Evolutionary conservation across 2,329 filamentous ascomycete species (phyloP).

Genomic region (Colletotrichum scovillei): DNA sequence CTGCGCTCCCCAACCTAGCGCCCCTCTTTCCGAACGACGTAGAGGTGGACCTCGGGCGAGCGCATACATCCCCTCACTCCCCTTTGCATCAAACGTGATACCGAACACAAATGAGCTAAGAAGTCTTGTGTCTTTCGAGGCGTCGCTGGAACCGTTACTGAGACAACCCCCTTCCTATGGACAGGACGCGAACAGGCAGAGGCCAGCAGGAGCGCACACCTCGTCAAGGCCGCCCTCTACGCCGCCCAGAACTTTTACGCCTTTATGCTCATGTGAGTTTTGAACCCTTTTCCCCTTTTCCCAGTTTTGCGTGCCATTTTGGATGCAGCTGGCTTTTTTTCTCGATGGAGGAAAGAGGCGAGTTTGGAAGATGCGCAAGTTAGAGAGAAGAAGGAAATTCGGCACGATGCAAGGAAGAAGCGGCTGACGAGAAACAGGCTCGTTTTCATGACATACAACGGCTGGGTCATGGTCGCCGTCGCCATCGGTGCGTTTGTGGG

Average conservation of each 20-base stretch:
- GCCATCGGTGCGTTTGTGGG: constrained; percentile 89
- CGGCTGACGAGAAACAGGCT: constrained; percentile 70
- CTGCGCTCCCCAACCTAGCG: constrained; percentile 20
- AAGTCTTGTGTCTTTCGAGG: constrained; percentile 38
- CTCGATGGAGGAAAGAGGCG: neutral
- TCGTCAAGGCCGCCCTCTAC: constrained; percentile 87
- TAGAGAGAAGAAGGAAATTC: no score
- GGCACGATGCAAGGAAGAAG: neutral
- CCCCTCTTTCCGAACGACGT: constrained; percentile 19
- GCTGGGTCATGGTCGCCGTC: constrained; percentile 95
- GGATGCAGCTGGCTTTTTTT: neutral
- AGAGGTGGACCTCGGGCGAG: constrained; percentile 29
- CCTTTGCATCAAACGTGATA: neutral
- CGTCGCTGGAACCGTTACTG: constrained; percentile 63
- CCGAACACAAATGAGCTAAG: constrained; percentile 35
- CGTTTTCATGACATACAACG: constrained; percentile 99
- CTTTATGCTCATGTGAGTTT: constrained; percentile 98
- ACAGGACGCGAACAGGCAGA: constrained; percentile 78
- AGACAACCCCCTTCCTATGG: constrained; percentile 71
- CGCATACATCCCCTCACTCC: constrained; percentile 19
- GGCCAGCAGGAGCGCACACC: constrained; percentile 74
- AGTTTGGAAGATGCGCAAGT: neutral
- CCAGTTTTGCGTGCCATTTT: neutral
- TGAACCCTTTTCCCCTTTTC: no score
- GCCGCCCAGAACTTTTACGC: constrained; percentile 97